Evolutionary conservation across 139 green algal species (phyloP).

Genomic region (Asterochloris erici): DNA sequence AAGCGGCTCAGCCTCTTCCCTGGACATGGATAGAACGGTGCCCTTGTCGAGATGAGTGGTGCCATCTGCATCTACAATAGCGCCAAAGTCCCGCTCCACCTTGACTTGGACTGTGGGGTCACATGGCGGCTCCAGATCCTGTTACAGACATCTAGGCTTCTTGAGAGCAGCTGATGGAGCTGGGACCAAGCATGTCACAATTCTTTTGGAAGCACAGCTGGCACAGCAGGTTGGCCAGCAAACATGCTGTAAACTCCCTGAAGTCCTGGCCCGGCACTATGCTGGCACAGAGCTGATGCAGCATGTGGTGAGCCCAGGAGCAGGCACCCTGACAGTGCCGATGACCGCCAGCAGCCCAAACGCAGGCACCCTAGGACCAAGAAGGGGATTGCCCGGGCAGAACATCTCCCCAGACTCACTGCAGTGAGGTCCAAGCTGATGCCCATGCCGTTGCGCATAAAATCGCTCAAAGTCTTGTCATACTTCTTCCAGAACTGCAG

Average conservation of each 20-base stretch:
- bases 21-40: constrained; percentile 8
- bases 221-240: no score
- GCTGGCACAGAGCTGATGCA: no score
- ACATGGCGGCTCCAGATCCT: constrained; percentile 47
- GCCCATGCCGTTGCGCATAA: constrained; percentile 39
- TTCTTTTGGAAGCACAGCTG: no score
- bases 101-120: constrained; percentile 50
- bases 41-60: constrained; percentile 11
- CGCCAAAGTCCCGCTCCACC: constrained; percentile 38
- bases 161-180: background rate
- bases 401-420: constrained; percentile 4
- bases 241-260: no score
- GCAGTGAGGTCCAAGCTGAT: constrained; percentile 47
- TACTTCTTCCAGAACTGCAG: constrained; percentile 37
- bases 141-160: background rate
- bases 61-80: constrained; percentile 6
- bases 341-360: no score
- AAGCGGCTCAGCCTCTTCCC: constrained; percentile 10
- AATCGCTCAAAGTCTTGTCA: constrained; percentile 40
- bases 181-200: background rate
- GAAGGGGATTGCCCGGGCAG: no score
- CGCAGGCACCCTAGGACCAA: no score
- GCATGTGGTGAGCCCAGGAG: no score
- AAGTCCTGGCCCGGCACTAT: no score
- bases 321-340: no score